Conservation (phyloP, 495 filamentous ascomycete species). For the Trypethelium eluteriae region DNA sequence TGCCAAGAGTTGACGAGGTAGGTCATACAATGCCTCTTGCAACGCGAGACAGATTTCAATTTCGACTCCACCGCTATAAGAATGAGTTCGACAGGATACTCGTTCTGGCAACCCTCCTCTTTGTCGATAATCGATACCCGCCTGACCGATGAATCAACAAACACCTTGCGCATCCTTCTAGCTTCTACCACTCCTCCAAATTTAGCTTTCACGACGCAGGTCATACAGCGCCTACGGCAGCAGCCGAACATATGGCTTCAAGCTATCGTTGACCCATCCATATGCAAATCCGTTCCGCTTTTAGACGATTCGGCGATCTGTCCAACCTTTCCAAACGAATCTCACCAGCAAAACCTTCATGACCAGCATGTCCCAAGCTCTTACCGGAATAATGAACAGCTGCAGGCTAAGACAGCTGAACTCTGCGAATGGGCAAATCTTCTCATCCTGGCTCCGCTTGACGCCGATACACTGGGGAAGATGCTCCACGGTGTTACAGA, state of each 20-base stretch:
- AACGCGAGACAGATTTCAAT: no score
- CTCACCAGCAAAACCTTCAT: not conserved
- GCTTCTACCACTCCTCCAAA: slow-evolving; percentile 9
- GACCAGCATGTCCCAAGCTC: not conserved
- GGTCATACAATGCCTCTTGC: no score
- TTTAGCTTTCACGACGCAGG: slow-evolving; percentile 5
- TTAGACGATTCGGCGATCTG: not conserved
- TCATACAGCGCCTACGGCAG: not conserved
- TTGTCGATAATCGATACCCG: not conserved
- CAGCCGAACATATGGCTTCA: not conserved
- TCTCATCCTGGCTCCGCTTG: slow-evolving; percentile 72
- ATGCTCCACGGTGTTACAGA: slow-evolving; percentile 76
- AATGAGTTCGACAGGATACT: not conserved
- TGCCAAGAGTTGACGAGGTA: not conserved
- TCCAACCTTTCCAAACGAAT: not conserved
- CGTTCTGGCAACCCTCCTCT: not conserved
- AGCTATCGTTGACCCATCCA: slow-evolving; percentile 1
- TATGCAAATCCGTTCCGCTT: slow-evolving; percentile 1
- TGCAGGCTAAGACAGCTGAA: slow-evolving; percentile 49
- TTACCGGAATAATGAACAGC: not conserved
- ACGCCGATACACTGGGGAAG: slow-evolving; percentile 69
- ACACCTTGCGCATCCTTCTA: slow-evolving; percentile 4
- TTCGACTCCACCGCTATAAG: no score
- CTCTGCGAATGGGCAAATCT: slow-evolving; percentile 83
- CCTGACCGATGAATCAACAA: slow-evolving; percentile 2